Percentiles rank a stretch among this genome's conserved stretches.
Conservation (phyloP, 179 eudicot species). For the Vitellaria paradoxa region DNA sequence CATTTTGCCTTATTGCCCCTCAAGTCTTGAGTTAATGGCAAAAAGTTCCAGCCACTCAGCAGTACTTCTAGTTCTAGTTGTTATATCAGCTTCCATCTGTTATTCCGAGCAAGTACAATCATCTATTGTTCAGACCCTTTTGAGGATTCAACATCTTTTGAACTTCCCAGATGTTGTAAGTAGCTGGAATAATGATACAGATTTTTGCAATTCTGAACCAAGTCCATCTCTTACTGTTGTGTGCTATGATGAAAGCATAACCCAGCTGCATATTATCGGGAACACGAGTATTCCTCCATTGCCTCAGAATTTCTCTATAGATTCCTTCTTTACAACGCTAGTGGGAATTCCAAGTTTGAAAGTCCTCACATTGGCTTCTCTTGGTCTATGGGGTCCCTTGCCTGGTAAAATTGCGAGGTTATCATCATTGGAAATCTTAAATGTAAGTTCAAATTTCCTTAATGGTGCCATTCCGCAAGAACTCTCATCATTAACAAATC, state of each 20-base stretch:
- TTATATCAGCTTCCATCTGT: conserved; percentile 24
- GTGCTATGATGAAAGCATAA: conserved; percentile 58
- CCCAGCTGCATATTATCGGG: conserved; percentile 63
- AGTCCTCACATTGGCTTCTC: conserved; percentile 57
- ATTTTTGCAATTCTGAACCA: conserved; percentile 54
- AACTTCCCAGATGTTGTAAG: conserved; percentile 38
- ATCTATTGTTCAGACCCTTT: conserved; percentile 46
- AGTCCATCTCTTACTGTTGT: conserved; percentile 42
- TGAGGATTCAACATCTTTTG: conserved; percentile 43
- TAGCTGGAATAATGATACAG: conserved; percentile 35
- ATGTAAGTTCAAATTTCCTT: conserved; percentile 62
- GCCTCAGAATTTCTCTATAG: conserved; percentile 41
- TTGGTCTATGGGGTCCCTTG: conserved; percentile 58
- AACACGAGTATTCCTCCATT: conserved; percentile 29
- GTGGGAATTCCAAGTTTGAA: conserved; percentile 47
- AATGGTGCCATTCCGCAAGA: conserved; percentile 53
- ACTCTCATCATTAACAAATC: conserved; percentile 34
- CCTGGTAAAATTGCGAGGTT: conserved; percentile 48
- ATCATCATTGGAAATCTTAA: conserved; percentile 58
- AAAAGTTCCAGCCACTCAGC: neutral
- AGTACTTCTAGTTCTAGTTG: conserved; percentile 17
- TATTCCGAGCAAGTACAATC: conserved; percentile 36
- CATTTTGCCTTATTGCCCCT: neutral
- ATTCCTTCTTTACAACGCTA: conserved; percentile 42
- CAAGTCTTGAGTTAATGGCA: conserved; percentile 22